Percentiles rank a stretch among this genome's conserved stretches.
These are phyloP conservation scores for Candida vaughaniae DNA, from an alignment of 805 yeast species.

Conservation along the genomic window DNA sequence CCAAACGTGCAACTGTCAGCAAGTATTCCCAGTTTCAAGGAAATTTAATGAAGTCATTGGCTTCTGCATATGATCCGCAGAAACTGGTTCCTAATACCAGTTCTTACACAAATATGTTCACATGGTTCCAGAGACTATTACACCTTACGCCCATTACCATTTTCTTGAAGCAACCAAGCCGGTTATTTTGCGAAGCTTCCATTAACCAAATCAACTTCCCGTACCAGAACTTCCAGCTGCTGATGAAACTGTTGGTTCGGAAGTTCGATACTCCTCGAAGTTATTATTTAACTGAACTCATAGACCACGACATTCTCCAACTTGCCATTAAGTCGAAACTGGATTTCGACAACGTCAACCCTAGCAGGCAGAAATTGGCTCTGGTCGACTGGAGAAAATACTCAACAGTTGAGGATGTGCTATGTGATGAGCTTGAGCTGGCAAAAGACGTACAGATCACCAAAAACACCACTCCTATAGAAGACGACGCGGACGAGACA, in stretches of 20 bases:
- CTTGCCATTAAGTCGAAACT: constrained; percentile 19
- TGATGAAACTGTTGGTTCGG: constrained; percentile 12
- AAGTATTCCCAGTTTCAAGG: constrained; percentile 15
- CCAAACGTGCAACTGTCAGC: background rate
- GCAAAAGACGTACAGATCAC: too few species aligned
- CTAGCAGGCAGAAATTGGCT: too few species aligned
- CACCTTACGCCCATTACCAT: constrained; percentile 28
- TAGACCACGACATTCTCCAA: constrained; percentile 26
- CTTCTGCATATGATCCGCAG: constrained; percentile 27
- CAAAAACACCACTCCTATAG: too few species aligned
- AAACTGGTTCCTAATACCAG: too few species aligned
- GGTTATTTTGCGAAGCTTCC: constrained; percentile 26
- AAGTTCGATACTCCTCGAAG: constrained; percentile 14
- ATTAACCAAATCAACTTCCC: constrained; percentile 23
- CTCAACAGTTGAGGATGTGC: too few species aligned
- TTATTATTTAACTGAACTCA: constrained; percentile 33
- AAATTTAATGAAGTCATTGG: constrained; percentile 22
- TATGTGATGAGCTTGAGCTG: constrained; percentile 5
- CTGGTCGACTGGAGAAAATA: too few species aligned
- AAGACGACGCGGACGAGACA: too few species aligned
- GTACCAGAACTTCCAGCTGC: constrained; percentile 12
- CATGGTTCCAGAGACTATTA: constrained; percentile 30
- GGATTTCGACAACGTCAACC: too few species aligned
- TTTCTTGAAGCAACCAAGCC: constrained; percentile 25
- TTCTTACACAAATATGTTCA: constrained; percentile 24